Conservation (phyloP, 345 rosid genomes). For the Xanthoceras sorbifolium region DNA sequence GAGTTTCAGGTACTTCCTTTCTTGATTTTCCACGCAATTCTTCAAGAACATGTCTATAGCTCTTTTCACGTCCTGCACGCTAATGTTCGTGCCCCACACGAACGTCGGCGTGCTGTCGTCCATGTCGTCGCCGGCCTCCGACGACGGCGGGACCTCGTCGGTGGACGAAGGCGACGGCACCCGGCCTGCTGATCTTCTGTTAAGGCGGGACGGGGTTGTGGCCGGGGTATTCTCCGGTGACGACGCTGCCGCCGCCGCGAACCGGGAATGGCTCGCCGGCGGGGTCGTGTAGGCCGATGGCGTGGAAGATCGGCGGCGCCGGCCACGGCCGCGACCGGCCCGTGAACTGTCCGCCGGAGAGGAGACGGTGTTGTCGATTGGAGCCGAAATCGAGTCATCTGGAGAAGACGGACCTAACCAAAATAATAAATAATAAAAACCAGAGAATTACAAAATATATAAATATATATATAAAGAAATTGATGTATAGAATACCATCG, state of each 20-base stretch:
- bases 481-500: slow-evolving; percentile 33
- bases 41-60: slow-evolving; percentile 88
- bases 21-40: slow-evolving; percentile 72
- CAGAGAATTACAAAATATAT: background rate
- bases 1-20: slow-evolving; percentile 85
- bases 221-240: slow-evolving; percentile 45
- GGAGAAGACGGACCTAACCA: slow-evolving; percentile 67
- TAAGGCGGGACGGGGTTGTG: slow-evolving; percentile 43
- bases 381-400: slow-evolving; percentile 62
- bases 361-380: slow-evolving; percentile 61
- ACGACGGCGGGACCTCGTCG: slow-evolving; percentile 41
- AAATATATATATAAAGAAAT: background rate
- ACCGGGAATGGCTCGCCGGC: slow-evolving; percentile 28
- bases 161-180: slow-evolving; percentile 56
- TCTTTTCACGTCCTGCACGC: slow-evolving; percentile 85
- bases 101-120: slow-evolving; percentile 78
- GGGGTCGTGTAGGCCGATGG: slow-evolving; percentile 30
- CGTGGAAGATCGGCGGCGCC: slow-evolving; percentile 31
- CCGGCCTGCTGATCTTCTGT: slow-evolving; percentile 34
- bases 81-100: slow-evolving; percentile 97
- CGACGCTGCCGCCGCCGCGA: slow-evolving; percentile 31
- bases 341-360: slow-evolving; percentile 40
- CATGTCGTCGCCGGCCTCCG: slow-evolving; percentile 66
- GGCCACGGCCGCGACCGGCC: slow-evolving; percentile 16
- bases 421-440: background rate